A percentile compares a stretch with the other conserved stretches of the same genome.
phyloP scores from a whole-genome alignment of 495 filamentous ascomycete species.

The Podospora pseudopauciseta region DNA sequence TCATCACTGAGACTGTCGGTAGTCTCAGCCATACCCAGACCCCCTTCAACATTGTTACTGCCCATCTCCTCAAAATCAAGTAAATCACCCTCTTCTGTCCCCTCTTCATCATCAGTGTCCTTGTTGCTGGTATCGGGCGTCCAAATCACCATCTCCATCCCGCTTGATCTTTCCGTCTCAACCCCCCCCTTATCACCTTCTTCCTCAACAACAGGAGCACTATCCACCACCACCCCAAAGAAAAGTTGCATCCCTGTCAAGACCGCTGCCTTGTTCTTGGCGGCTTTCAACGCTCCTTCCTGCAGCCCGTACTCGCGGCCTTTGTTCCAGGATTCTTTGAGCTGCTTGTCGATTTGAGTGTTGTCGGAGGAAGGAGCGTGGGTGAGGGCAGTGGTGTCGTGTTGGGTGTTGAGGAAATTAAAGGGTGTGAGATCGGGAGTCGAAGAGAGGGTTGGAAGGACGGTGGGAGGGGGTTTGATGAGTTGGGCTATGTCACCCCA shows the following conservation, averaged over 20 bases:
- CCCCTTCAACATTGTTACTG: too few relatives aligned
- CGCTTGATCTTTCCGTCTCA: not conserved
- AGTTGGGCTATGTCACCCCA: not conserved
- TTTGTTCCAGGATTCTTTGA: not conserved
- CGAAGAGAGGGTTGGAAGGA: not conserved
- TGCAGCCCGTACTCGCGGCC: not conserved
- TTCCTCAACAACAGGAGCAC: not conserved
- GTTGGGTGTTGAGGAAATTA: not conserved
- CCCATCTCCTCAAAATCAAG: not conserved
- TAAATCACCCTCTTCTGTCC: not conserved
- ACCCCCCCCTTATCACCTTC: not conserved
- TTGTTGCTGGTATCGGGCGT: not conserved
- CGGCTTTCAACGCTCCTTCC: not conserved
- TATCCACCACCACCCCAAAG: not conserved
- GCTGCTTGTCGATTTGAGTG: not conserved
- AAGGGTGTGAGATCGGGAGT: too few relatives aligned
- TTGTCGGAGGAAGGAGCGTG: not conserved
- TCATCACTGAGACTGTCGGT: too few relatives aligned
- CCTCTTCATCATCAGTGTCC: not conserved
- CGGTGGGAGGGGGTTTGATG: not conserved
- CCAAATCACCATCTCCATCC: not conserved
- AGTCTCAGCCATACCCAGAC: not conserved
- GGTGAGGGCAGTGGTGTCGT: not conserved
- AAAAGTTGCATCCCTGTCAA: not conserved
- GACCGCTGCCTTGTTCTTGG: not conserved